phyloP scores from a whole-genome alignment of 202 grass and related monocot genomes.

The Zoysia matrella region DNA sequence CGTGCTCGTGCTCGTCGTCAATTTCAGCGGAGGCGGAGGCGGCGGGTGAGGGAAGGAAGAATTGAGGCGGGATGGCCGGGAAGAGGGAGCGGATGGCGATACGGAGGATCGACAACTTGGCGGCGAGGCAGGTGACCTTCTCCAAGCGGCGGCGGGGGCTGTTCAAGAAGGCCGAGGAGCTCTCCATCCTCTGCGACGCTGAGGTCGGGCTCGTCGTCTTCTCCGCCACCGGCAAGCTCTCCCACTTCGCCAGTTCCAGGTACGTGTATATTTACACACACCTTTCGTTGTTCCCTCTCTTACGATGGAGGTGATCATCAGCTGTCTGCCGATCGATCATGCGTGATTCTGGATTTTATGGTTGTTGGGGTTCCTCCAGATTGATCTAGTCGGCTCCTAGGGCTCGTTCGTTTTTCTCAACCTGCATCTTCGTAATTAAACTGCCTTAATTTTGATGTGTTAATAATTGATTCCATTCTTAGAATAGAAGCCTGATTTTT shows the following conservation, averaged over 20 bases:
- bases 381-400: not conserved
- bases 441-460: not conserved
- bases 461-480: constrained; percentile 5
- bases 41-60: not conserved
- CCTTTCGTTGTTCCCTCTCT: no score
- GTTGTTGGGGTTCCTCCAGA: constrained; percentile 1
- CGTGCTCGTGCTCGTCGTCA: not conserved
- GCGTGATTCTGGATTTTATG: not conserved
- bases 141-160: no score
- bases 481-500: constrained; percentile 24
- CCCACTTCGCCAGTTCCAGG: constrained; percentile 65
- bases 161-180: no score
- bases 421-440: not conserved
- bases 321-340: not conserved
- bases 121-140: constrained; percentile 77
- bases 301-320: not conserved
- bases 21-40: not conserved
- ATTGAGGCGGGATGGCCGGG: constrained; percentile 21
- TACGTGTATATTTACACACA: not conserved
- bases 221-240: constrained; percentile 75
- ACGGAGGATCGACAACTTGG: constrained; percentile 69
- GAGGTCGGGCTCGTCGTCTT: no score
- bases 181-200: no score
- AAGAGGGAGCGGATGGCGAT: constrained; percentile 79
- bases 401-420: not conserved